These are phyloP conservation scores for Globisporangium spinosum DNA, from an alignment of 352 stramenopile genomes.

Conservation along the genomic window DNA sequence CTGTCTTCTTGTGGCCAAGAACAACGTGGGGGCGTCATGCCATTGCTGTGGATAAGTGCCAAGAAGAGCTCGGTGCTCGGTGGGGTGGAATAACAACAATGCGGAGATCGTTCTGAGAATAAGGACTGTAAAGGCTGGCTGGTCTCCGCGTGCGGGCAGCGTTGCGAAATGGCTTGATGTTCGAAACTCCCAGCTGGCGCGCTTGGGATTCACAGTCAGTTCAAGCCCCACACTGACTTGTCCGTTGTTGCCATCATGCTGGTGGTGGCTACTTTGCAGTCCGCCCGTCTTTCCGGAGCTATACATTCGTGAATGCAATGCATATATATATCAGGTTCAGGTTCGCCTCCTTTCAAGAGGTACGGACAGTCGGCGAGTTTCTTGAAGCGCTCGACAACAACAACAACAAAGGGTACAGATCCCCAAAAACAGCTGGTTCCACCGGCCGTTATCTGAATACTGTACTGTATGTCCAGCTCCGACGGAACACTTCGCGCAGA, in stretches of 20 bases:
- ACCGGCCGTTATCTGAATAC: neutral
- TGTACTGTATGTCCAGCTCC: neutral
- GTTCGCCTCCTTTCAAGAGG: neutral
- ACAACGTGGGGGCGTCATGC: neutral
- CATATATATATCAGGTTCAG: neutral
- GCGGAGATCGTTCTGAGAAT: neutral
- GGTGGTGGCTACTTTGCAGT: neutral
- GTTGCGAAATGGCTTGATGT: constrained; percentile 15
- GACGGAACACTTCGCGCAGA: neutral
- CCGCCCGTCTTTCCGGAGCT: neutral
- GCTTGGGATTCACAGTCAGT: neutral
- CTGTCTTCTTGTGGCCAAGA: neutral
- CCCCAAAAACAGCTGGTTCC: neutral
- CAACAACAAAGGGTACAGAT: neutral
- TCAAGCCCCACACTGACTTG: neutral
- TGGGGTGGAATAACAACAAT: neutral
- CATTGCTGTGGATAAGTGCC: neutral
- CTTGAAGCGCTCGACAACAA: neutral
- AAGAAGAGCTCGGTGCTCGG: neutral
- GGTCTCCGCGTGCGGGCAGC: neutral
- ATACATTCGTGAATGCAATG: neutral
- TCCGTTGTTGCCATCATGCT: neutral
- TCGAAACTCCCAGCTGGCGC: constrained; percentile 10
- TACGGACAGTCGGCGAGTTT: neutral
- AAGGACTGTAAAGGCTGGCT: neutral